Percentiles rank a stretch among this genome's conserved stretches.
These are phyloP conservation scores for Botrytis elliptica DNA, from an alignment of 2,329 filamentous ascomycete genomes.

Conservation along the genomic window DNA sequence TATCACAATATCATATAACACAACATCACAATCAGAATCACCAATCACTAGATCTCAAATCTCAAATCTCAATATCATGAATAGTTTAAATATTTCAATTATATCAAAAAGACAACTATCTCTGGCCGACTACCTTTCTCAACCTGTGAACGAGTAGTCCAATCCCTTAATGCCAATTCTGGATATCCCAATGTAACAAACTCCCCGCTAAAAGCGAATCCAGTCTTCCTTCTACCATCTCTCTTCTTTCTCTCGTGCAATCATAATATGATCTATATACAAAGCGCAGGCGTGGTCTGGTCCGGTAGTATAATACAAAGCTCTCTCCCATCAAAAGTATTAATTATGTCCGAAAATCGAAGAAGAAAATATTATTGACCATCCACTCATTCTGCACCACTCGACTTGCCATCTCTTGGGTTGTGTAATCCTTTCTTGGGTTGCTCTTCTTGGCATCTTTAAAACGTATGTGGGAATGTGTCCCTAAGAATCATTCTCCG, in stretches of 20 bases:
- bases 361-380: not conserved
- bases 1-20: not conserved
- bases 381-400: not conserved
- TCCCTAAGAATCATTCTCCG: not conserved
- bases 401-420: not conserved
- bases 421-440: not conserved
- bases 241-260: slow-evolving; percentile 8
- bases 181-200: slow-evolving; percentile 4
- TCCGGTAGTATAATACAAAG: slow-evolving; percentile 5
- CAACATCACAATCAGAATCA: not conserved
- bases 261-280: slow-evolving; percentile 16
- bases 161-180: not conserved
- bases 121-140: not conserved
- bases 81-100: not conserved
- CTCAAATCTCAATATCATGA: too few relatives aligned
- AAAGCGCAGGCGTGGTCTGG: not conserved
- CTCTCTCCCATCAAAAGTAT: not conserved
- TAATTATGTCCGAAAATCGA: not conserved
- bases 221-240: not conserved
- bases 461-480: not conserved
- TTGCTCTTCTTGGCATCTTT: not conserved
- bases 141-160: not conserved
- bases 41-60: not conserved
- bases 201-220: slow-evolving; percentile 12
- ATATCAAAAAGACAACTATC: not conserved